Percentiles rank a stretch among this genome's conserved stretches.
These are phyloP conservation scores for Mrakia blollopis DNA, from an alignment of 768 basidiomycete species.

Conservation along the genomic window DNA sequence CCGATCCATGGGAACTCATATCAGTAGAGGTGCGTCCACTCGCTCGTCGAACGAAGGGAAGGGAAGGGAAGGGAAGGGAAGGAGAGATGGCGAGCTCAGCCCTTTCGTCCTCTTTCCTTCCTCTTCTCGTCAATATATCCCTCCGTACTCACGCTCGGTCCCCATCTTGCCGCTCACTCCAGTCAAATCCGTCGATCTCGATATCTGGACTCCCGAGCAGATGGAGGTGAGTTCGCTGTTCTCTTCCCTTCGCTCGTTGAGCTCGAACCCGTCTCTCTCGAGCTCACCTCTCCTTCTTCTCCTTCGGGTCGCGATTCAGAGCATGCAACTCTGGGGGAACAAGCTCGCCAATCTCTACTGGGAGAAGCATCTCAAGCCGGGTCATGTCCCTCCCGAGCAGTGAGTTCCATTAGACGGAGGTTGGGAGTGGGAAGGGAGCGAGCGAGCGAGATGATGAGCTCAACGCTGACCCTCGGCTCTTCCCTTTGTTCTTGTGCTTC, in stretches of 20 bases:
- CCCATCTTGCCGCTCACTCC: background rate
- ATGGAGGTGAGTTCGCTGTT: slow-evolving; percentile 63
- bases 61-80: background rate
- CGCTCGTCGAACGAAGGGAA: background rate
- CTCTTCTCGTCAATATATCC: background rate
- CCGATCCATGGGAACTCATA: slow-evolving; percentile 96
- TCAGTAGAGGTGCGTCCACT: slow-evolving; percentile 57
- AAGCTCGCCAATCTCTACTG: slow-evolving; percentile 87
- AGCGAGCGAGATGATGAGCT: background rate
- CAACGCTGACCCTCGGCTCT: background rate
- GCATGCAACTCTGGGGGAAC: slow-evolving; percentile 91
- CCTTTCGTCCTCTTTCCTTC: background rate
- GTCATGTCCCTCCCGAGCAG: slow-evolving; percentile 93
- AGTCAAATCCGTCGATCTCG: slow-evolving; percentile 95
- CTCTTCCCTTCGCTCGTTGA: background rate
- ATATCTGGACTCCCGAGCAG: slow-evolving; percentile 96
- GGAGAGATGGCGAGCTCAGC: background rate
- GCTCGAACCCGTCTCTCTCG: slow-evolving; percentile 4
- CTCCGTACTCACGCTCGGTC: background rate
- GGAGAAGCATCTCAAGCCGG: slow-evolving; percentile 89
- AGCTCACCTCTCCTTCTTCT: slow-evolving; percentile 48
- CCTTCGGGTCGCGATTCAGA: slow-evolving; percentile 39
- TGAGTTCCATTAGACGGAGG: slow-evolving; percentile 42
- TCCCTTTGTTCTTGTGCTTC: background rate
- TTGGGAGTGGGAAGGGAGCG: background rate